Evolutionary conservation across 305 asterid genomes (phyloP).

Genomic region (Fraxinus dipetala): DNA sequence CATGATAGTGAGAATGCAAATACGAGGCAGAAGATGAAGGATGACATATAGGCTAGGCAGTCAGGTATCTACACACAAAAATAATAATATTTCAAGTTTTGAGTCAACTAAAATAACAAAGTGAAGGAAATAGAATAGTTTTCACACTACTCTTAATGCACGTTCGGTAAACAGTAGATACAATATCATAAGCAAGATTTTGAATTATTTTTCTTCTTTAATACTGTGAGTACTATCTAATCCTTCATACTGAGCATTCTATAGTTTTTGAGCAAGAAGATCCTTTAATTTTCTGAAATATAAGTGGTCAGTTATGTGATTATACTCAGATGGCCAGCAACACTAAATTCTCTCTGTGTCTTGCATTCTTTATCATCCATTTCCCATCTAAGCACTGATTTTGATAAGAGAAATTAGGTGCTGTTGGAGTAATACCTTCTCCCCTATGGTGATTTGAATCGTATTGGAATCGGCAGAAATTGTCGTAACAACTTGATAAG

Average conservation of each 20-base stretch:
- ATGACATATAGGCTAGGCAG: conserved; percentile 67
- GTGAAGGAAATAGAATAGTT: neutral
- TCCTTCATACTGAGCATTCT: neutral
- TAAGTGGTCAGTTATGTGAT: neutral
- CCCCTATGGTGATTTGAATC: conserved; percentile 69
- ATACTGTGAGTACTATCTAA: neutral
- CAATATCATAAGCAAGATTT: neutral
- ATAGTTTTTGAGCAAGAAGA: neutral
- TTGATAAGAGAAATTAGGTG: neutral
- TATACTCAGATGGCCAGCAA: neutral
- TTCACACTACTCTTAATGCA: neutral
- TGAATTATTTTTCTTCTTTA: neutral
- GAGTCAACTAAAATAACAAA: neutral
- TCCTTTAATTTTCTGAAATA: neutral
- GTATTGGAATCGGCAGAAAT: conserved; percentile 69
- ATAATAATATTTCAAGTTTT: neutral
- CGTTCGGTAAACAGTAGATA: neutral
- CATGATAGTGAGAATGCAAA: conserved; percentile 71
- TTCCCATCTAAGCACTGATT: neutral
- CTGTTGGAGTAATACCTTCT: conserved; percentile 48
- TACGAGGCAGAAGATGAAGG: conserved; percentile 69
- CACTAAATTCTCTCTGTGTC: neutral
- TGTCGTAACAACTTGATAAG: conserved; percentile 66
- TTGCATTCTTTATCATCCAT: neutral
- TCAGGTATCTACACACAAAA: conserved; percentile 64